Evolutionary conservation across 768 basidiomycete genomes (phyloP).

Genomic region (Candolleomyces efflorescens): DNA sequence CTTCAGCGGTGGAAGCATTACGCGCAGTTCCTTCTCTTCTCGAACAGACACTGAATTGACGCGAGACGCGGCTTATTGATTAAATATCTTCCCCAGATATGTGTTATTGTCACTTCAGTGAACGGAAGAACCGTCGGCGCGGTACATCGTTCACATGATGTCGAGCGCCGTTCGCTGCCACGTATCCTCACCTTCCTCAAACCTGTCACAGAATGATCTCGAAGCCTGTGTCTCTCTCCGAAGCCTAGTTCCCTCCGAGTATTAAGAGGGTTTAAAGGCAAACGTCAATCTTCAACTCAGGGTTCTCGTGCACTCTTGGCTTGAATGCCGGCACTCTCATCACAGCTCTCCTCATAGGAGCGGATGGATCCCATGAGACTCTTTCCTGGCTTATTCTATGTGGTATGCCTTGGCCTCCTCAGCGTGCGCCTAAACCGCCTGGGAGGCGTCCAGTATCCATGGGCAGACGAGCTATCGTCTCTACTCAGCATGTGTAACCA

Average conservation of each 20-base stretch:
- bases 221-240: too few species aligned
- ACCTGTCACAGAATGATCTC: too few species aligned
- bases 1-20: not conserved
- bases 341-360: not conserved
- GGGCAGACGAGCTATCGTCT: not conserved
- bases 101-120: too few species aligned
- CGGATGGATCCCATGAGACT: conserved; percentile 9
- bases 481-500: too few species aligned
- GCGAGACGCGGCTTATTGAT: not conserved
- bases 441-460: not conserved
- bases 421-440: conserved; percentile 9
- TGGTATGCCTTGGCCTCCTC: conserved; percentile 15
- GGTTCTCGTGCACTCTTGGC: not conserved
- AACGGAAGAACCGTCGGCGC: too few species aligned
- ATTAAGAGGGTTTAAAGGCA: too few species aligned
- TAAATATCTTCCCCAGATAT: not conserved
- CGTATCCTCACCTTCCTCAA: too few species aligned
- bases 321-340: not conserved
- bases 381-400: conserved; percentile 14
- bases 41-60: not conserved
- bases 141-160: too few species aligned
- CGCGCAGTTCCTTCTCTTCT: not conserved
- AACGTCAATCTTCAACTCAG: too few species aligned
- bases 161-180: too few species aligned
- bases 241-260: too few species aligned